These are phyloP conservation scores for Solanum appendiculatum DNA, from an alignment of 257 asterid genomes.

Conservation along the genomic window DNA sequence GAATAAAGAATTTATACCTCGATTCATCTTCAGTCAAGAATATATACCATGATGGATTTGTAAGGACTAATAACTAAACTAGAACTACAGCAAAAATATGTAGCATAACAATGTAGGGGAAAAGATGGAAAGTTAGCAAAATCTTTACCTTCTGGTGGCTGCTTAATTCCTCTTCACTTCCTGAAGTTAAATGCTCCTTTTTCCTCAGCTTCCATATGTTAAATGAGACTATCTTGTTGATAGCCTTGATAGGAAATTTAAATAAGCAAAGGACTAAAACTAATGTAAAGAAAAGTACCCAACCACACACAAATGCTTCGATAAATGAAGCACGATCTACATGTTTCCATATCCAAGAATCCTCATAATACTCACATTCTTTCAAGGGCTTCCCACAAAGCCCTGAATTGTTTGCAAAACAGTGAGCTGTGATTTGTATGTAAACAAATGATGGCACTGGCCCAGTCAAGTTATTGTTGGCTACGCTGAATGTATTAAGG, in stretches of 20 bases:
- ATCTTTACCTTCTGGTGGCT: background rate
- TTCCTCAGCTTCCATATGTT: background rate
- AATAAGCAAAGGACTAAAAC: background rate
- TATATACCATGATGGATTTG: background rate
- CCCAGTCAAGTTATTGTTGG: background rate
- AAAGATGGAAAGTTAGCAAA: background rate
- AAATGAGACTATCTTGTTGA: background rate
- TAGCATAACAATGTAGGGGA: background rate
- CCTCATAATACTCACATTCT: background rate
- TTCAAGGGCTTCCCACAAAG: slow-evolving; percentile 11
- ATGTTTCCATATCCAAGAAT: background rate
- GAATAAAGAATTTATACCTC: background rate
- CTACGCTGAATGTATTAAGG: background rate
- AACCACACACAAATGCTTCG: background rate
- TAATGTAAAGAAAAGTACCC: background rate
- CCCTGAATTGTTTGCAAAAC: background rate
- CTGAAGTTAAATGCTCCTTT: background rate
- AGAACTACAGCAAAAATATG: background rate
- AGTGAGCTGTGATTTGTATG: accelerated
- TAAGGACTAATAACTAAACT: background rate
- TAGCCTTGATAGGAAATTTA: background rate
- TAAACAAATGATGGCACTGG: background rate
- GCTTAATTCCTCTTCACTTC: background rate
- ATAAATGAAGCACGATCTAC: background rate
- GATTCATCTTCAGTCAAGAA: background rate